Percentiles rank a stretch among this genome's conserved stretches.
phyloP scores from a whole-genome alignment of 805 yeast genomes.

The Lachancea meyersii region DNA sequence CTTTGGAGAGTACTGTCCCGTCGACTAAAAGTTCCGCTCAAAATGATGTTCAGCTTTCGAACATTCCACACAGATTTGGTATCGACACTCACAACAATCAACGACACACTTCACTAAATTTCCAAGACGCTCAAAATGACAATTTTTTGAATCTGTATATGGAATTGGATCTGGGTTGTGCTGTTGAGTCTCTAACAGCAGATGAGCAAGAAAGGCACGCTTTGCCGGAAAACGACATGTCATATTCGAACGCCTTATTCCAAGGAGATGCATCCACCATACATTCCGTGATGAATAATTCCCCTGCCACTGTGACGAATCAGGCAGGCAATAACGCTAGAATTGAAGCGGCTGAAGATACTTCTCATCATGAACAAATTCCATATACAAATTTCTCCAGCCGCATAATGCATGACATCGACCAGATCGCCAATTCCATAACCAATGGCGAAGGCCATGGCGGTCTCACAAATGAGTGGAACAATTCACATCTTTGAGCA shows the following conservation, averaged over 20 bases:
- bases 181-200: conserved; percentile 2
- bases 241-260: background rate
- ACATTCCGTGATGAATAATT: conserved; percentile 9
- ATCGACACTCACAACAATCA: background rate
- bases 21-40: conserved; percentile 5
- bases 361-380: conserved; percentile 2
- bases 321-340: background rate
- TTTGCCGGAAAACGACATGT: conserved; percentile 1
- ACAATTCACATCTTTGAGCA: background rate
- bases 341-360: conserved; percentile 6
- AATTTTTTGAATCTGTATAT: conserved; percentile 18
- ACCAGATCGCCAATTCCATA: conserved; percentile 9
- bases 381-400: conserved; percentile 6
- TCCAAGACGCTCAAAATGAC: conserved; percentile 6
- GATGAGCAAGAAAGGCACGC: conserved; percentile 13
- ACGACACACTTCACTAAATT: background rate
- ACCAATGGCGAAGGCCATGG: conserved; percentile 6
- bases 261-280: conserved; percentile 11
- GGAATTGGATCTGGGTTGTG: conserved; percentile 23
- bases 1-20: conserved; percentile 14
- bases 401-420: conserved; percentile 13
- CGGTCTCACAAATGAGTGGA: conserved; percentile 2
- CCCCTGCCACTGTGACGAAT: conserved; percentile 11
- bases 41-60: background rate
- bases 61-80: background rate